Conservation (phyloP, 2,329 filamentous ascomycete species). For the Aspergillus fischeri region DNA sequence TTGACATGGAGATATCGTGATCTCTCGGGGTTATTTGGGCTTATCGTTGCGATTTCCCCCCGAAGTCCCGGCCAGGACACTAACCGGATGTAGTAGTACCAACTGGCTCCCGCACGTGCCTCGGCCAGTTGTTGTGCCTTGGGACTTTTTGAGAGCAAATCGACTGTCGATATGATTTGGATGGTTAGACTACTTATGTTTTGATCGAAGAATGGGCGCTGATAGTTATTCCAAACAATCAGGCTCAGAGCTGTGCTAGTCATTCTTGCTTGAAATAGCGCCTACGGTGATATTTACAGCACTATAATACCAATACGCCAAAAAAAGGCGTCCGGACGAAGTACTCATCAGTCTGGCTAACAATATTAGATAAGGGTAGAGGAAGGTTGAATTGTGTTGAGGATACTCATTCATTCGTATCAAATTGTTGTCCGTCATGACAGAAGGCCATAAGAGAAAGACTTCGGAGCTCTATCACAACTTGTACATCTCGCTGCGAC, state of each 20-base stretch:
- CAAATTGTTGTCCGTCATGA: not conserved
- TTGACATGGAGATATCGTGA: not conserved
- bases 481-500: conserved; percentile 51
- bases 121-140: not conserved
- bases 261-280: not conserved
- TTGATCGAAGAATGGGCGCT: not conserved
- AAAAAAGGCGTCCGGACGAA: too few species aligned
- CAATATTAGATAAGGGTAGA: not conserved
- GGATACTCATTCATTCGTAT: not conserved
- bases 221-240: not conserved
- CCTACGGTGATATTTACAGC: not conserved
- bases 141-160: not conserved
- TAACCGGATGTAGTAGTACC: not conserved
- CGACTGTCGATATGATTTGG: not conserved
- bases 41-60: not conserved
- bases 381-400: not conserved
- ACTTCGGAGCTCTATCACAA: conserved; percentile 28
- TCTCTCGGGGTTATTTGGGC: not conserved
- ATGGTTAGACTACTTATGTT: not conserved
- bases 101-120: not conserved
- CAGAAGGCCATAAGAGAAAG: not conserved
- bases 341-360: too few species aligned
- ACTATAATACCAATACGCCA: too few species aligned
- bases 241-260: not conserved
- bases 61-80: not conserved